Evolutionary conservation across 202 grass and related monocot genomes (phyloP).

Genomic region (Digitaria exilis): DNA sequence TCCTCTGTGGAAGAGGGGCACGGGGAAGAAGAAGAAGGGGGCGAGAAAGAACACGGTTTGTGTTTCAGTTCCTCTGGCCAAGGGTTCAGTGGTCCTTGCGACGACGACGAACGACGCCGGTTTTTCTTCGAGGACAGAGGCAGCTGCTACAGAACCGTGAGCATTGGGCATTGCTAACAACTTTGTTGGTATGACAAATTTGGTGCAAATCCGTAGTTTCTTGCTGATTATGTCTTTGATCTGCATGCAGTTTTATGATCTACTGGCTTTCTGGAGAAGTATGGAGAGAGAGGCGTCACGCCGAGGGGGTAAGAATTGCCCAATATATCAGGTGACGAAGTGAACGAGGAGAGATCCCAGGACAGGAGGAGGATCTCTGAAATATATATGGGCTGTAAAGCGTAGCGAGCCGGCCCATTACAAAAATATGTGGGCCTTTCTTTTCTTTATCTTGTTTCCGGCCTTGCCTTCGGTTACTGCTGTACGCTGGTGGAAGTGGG

Average conservation of each 20-base stretch:
- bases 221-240: neutral
- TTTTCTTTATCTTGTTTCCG: neutral
- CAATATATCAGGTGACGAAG: neutral
- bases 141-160: slow-evolving; percentile 29
- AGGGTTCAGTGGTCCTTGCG: neutral
- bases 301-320: slow-evolving; percentile 10
- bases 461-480: neutral
- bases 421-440: neutral
- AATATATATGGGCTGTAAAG: neutral
- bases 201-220: no score
- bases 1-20: slow-evolving; percentile 28
- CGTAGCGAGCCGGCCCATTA: neutral
- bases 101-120: neutral
- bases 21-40: neutral
- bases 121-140: slow-evolving; percentile 22
- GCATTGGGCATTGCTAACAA: no score
- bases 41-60: neutral
- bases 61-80: neutral
- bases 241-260: slow-evolving; percentile 54
- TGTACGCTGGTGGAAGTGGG: no score
- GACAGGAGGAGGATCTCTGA: no score
- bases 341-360: no score
- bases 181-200: no score
- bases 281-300: slow-evolving; percentile 37
- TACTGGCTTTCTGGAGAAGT: slow-evolving; percentile 56